Evolutionary conservation across 2,329 filamentous ascomycete genomes (phyloP).

Genomic region (Xylaria sp.): DNA sequence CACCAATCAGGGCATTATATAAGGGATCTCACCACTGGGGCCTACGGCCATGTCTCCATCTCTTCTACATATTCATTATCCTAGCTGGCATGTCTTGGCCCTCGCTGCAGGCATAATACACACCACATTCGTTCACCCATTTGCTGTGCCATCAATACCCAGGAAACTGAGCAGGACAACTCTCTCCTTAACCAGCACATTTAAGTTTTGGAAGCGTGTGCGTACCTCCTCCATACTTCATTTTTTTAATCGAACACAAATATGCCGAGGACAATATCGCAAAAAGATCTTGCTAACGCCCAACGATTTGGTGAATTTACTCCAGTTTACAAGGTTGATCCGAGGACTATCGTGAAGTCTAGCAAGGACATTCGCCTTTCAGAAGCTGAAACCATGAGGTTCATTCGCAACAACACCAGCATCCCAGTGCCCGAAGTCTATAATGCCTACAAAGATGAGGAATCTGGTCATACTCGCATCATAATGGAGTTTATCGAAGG

Average conservation of each 20-base stretch:
- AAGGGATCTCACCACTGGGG: too few relatives aligned
- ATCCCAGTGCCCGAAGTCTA: slow-evolving; percentile 25
- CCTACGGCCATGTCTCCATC: too few relatives aligned
- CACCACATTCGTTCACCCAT: too few relatives aligned
- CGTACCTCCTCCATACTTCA: background rate
- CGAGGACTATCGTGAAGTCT: slow-evolving; percentile 20
- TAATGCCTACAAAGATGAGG: slow-evolving; percentile 21
- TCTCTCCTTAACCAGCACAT: background rate
- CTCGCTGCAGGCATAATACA: too few relatives aligned
- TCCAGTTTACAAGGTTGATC: slow-evolving; percentile 18
- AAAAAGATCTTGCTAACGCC: slow-evolving; percentile 11
- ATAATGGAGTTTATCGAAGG: slow-evolving; percentile 26
- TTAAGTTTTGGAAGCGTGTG: background rate
- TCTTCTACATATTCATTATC: too few relatives aligned
- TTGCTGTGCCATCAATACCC: too few relatives aligned
- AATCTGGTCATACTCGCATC: slow-evolving; percentile 22
- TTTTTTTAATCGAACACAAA: background rate
- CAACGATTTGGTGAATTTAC: slow-evolving; percentile 1
- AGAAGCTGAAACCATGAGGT: slow-evolving; percentile 25
- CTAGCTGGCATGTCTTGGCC: too few relatives aligned
- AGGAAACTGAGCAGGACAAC: background rate
- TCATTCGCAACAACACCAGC: slow-evolving; percentile 15
- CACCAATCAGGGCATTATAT: too few relatives aligned
- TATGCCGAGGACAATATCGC: slow-evolving; percentile 12
- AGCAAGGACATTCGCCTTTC: slow-evolving; percentile 9